Evolutionary conservation across 2,329 filamentous ascomycete genomes (phyloP), one percentile per base, ranked within the genome.

Genomic region (Pyrenochaeta sp.): DNA sequence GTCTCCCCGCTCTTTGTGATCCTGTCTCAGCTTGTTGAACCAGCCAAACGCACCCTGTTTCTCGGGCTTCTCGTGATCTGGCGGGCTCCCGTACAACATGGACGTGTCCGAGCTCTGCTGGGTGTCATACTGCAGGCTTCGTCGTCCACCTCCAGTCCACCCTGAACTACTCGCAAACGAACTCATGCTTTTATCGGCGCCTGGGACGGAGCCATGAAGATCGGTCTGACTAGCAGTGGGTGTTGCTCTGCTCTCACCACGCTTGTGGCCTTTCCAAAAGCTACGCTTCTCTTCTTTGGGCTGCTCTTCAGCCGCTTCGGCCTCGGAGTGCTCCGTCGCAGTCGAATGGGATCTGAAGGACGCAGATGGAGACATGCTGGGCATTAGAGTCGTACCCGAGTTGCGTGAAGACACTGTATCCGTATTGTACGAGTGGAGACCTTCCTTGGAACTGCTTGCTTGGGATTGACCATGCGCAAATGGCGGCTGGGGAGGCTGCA

Each of bases 261-360:
- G 69, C 42, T 65, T 69, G 10, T 81, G 87, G 15, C 91, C 89
- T 46, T 92, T 82, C 79, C 92, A 91, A 79, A 89, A 86, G 52
- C 83, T 86, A 67, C 88, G 90, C 75, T 87, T 90, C 12, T 85
- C 31, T 73, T 75, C 64, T 37, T 66, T 72, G 1, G 55, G 44
- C 0, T 75, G 64, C 29, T 92, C 90, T 23, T 92, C 90, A 9
- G 83, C 75, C 56, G 90, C 87, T 58, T 96, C 92, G 27, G 87
- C 72, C 69, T 97, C 92, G 0, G 92, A 96, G 18, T 88, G 86
- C 61, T 96, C 92, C 20, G 94, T 95, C 14, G 73, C 81, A 2
- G 84, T 87, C 0, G 84, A 85, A 40, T 83, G 83, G 10, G 91
- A 94, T 63, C 90, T 87, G 53, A 92, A 81, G 0, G 92, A 96